phyloP scores from a whole-genome alignment of 2,329 filamentous ascomycete genomes.

The Xenoacremonium recifei region DNA sequence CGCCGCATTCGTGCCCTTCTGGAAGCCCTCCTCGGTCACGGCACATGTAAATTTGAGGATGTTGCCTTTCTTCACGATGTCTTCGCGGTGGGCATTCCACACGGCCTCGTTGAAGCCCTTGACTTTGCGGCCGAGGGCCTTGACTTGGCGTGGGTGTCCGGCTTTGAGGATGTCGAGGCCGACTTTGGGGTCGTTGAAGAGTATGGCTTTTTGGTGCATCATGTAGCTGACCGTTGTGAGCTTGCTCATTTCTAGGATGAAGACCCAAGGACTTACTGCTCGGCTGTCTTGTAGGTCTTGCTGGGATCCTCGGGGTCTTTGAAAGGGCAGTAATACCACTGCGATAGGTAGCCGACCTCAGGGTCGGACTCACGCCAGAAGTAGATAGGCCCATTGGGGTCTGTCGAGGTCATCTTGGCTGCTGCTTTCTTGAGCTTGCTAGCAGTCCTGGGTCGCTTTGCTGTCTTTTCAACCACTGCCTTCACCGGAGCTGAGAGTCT shows the following conservation, averaged over 20 bases:
- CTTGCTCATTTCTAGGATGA: not conserved
- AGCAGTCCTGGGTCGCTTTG: not conserved
- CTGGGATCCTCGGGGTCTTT: conserved; percentile 32
- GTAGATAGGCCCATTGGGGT: conserved; percentile 31
- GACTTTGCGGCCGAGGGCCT: conserved; percentile 55
- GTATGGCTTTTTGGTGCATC: conserved; percentile 53
- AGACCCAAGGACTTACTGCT: conserved; percentile 40
- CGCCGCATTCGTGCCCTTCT: conserved; percentile 16
- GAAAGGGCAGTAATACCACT: conserved; percentile 59
- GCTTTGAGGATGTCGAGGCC: conserved; percentile 50
- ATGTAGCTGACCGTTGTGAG: conserved; percentile 40
- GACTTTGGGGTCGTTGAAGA: conserved; percentile 44
- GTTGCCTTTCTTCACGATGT: conserved; percentile 58
- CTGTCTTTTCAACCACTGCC: not conserved
- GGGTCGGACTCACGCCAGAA: conserved; percentile 49
- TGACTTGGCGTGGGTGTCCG: conserved; percentile 45
- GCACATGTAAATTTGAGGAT: conserved; percentile 56
- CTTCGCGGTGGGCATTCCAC: conserved; percentile 51
- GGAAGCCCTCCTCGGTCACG: conserved; percentile 28
- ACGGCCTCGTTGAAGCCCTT: conserved; percentile 46
- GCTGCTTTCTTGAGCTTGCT: not conserved
- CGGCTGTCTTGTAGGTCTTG: conserved; percentile 47
- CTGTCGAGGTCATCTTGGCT: not conserved
- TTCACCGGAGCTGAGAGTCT: not conserved
- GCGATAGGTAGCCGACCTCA: conserved; percentile 56